Evolutionary conservation across 768 basidiomycete species (phyloP), one percentile per base, ranked within the genome.

Genomic region (Tricholoma furcatifolium): DNA sequence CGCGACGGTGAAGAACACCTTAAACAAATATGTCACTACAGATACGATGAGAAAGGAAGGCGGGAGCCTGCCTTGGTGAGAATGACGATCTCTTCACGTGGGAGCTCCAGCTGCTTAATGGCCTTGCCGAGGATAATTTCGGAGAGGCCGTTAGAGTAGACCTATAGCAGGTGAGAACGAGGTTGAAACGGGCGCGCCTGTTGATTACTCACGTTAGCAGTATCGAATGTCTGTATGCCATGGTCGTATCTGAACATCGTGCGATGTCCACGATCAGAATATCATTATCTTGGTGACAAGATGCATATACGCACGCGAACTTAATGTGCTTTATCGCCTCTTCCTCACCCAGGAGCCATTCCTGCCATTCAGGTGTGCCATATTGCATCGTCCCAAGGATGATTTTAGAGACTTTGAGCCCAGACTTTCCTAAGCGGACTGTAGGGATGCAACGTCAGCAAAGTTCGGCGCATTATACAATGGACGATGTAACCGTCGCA

Each of bases 51-150:
- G 10, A 15, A 15, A 12, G 15, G 35, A 17, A 12, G 5, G 21
- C n/a, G 11, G 12, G 12, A 30, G 6, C 50, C 58, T 50, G 81
- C 82, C 71, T 92, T 91, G 50, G 90, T 89, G 74, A 91, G 77
- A 14, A 92, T 79, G 15, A 92, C 88, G 41, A 91, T 82, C 57
- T 85, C 81, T 12, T 86, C 84, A 2, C 89, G 80, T n/a, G 87
- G 87, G 11, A 88, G 72, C 18, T 82, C 65, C 56, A 80, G 75
- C 55, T 81, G 62, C 60, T 85, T 87, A 70, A 92, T 83, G 2
- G 82, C 87, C 58, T 86, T 84, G 10, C 88, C 88, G 17, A 89
- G 72, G 47, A 89, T 75, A 41, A 78, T 61, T 63, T 91, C 90
- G 0, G 83, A 85, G 6, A 71, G 66, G 2, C 86, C 86, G 56